These are phyloP conservation scores for Zymoseptoria pseudotritici DNA, from an alignment of 2,329 filamentous ascomycete genomes.

Conservation along the genomic window DNA sequence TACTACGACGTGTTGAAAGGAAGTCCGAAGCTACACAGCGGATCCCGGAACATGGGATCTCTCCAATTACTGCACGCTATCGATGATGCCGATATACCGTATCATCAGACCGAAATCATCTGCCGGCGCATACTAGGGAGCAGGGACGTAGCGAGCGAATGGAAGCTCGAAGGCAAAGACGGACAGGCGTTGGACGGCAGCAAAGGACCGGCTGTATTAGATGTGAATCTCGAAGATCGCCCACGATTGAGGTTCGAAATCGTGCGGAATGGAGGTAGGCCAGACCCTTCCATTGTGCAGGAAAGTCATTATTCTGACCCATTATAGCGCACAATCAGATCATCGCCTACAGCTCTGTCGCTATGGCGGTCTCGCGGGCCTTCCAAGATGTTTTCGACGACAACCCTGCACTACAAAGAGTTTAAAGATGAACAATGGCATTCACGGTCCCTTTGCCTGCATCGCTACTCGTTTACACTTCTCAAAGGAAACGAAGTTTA, in stretches of 20 bases:
- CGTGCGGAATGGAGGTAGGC: slow-evolving; percentile 37
- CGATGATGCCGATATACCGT: slow-evolving; percentile 78
- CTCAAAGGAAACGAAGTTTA: background rate
- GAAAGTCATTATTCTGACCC: background rate
- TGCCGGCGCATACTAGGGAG: slow-evolving; percentile 55
- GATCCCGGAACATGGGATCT: slow-evolving; percentile 32
- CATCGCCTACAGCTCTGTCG: slow-evolving; percentile 57
- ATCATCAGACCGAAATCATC: slow-evolving; percentile 57
- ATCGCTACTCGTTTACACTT: background rate
- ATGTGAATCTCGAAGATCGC: slow-evolving; percentile 18
- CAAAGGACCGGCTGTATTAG: slow-evolving; percentile 19
- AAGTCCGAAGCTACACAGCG: slow-evolving; percentile 31
- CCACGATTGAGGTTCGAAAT: slow-evolving; percentile 36
- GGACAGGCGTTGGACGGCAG: slow-evolving; percentile 25
- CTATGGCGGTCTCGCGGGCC: slow-evolving; percentile 57
- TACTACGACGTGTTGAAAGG: slow-evolving; percentile 50
- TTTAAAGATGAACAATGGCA: background rate
- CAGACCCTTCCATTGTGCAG: slow-evolving; percentile 2
- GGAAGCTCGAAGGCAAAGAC: slow-evolving; percentile 23
- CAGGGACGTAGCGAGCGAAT: slow-evolving; percentile 27
- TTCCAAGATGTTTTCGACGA: slow-evolving; percentile 42
- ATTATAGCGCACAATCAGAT: slow-evolving; percentile 60
- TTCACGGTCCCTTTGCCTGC: background rate
- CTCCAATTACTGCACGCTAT: slow-evolving; percentile 71
- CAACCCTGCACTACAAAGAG: background rate